Percentiles rank a stretch among this genome's conserved stretches.
Conservation (phyloP, 306 rosid species). For the Rosa rugosa region DNA sequence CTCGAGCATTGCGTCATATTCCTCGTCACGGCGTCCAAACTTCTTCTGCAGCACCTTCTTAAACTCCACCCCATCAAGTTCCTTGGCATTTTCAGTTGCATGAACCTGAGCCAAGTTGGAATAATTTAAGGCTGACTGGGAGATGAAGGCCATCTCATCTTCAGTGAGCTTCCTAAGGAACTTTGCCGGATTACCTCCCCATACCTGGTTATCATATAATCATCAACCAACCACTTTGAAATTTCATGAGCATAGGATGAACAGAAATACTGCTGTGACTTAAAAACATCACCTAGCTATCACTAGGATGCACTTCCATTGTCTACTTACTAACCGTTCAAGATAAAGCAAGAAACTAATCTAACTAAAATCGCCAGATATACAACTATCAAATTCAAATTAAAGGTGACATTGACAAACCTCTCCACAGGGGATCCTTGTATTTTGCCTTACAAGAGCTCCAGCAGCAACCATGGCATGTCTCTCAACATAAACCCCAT, state of each 20-base stretch:
- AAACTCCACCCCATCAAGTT: conserved; percentile 68
- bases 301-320: neutral
- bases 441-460: conserved; percentile 91
- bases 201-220: conserved; percentile 46
- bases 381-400: neutral
- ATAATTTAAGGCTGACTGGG: conserved; percentile 83
- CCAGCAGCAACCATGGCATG: conserved; percentile 98
- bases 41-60: conserved; percentile 77
- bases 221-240: neutral
- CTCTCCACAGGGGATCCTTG: conserved; percentile 94
- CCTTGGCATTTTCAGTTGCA: conserved; percentile 84
- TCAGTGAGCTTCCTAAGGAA: conserved; percentile 92
- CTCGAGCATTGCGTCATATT: conserved; percentile 56
- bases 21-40: conserved; percentile 64
- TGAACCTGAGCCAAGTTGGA: conserved; percentile 87
- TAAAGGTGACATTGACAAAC: conserved; percentile 15
- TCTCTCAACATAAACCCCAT: conserved; percentile 83
- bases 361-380: neutral
- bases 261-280: neutral
- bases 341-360: neutral
- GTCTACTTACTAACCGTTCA: neutral
- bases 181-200: conserved; percentile 99
- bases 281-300: neutral
- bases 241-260: neutral
- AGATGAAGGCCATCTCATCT: conserved; percentile 84